Percentiles rank a stretch among this genome's conserved stretches.
These are phyloP conservation scores for Trichoderma endophyticum DNA, from an alignment of 2,329 filamentous ascomycete genomes.

Conservation along the genomic window DNA sequence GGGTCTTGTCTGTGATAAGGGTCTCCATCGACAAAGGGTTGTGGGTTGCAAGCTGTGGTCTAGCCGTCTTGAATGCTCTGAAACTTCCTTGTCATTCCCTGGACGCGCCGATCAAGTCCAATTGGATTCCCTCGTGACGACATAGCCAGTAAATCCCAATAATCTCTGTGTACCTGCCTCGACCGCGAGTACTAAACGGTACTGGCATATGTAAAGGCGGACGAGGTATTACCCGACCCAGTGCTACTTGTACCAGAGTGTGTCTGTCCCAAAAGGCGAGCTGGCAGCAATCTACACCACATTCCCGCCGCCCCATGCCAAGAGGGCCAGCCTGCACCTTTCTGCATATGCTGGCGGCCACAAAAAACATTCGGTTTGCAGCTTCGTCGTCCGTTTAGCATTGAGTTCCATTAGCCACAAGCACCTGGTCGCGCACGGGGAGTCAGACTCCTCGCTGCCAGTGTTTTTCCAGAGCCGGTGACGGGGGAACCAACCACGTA, in stretches of 20 bases:
- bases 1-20: constrained; percentile 15
- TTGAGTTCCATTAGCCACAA: not conserved
- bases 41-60: constrained; percentile 13
- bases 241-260: not conserved
- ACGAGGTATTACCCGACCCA: not conserved
- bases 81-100: constrained; percentile 21
- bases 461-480: constrained; percentile 14
- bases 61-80: constrained; percentile 18
- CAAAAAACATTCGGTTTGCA: not conserved
- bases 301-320: constrained; percentile 12
- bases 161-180: not conserved
- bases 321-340: not conserved
- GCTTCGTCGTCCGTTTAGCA: constrained; percentile 5
- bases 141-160: constrained; percentile 19
- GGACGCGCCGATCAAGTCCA: constrained; percentile 20
- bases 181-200: not conserved
- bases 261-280: not conserved
- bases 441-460: not conserved
- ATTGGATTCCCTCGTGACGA: constrained; percentile 19
- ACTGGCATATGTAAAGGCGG: not conserved
- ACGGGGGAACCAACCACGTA: constrained; percentile 16
- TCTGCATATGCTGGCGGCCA: constrained; percentile 16
- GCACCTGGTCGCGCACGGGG: constrained; percentile 14
- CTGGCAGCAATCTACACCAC: not conserved
- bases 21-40: constrained; percentile 3